Percentiles rank a stretch among this genome's conserved stretches.
Evolutionary conservation across 2,329 filamentous ascomycete species (phyloP).

Genomic region (Talaromyces sp.): DNA sequence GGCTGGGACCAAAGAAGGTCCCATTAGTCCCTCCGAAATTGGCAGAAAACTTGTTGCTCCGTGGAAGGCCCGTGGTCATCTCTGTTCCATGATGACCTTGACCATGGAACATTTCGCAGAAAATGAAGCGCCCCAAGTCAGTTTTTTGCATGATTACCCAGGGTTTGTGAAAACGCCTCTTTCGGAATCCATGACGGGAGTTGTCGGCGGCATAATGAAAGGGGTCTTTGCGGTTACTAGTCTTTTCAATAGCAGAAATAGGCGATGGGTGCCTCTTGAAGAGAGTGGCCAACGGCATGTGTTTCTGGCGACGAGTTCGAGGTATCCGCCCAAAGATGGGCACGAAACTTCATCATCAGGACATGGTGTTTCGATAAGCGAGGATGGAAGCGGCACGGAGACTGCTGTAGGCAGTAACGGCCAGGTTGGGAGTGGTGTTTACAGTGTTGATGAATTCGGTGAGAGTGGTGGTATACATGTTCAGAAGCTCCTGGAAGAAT

Average conservation of each 20-base stretch:
- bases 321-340: not conserved
- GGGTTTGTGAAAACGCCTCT: too few relatives aligned
- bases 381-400: too few relatives aligned
- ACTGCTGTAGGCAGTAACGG: too few relatives aligned
- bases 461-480: too few relatives aligned
- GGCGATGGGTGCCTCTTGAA: not conserved
- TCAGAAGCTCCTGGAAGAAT: too few relatives aligned
- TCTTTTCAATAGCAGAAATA: too few relatives aligned
- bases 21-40: not conserved
- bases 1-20: conserved; percentile 1
- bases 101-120: not conserved
- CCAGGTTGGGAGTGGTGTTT: too few relatives aligned
- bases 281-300: not conserved
- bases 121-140: not conserved
- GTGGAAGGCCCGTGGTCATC: not conserved
- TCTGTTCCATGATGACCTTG: conserved; percentile 6
- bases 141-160: conserved; percentile 12
- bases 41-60: not conserved
- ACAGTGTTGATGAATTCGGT: too few relatives aligned
- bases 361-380: too few relatives aligned
- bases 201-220: not conserved
- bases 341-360: too few relatives aligned
- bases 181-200: not conserved
- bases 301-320: not conserved
- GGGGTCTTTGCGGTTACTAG: too few relatives aligned